Evolutionary conservation across 495 filamentous ascomycete species (phyloP), one percentile per base, ranked within the genome.

Genomic region (Trichoderma asperelloides): DNA sequence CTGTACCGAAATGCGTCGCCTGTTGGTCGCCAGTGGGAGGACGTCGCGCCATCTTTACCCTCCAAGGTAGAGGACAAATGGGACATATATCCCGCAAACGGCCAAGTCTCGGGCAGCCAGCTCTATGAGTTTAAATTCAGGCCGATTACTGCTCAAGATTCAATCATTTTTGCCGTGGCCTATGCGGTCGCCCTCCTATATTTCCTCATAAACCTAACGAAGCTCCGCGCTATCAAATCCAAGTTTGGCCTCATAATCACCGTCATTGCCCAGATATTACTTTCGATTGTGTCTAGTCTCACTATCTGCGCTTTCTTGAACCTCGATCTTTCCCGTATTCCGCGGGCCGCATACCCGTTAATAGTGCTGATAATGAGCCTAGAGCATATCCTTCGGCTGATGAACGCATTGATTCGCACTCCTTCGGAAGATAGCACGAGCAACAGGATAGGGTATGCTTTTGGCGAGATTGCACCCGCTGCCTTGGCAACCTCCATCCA

Each of bases 121-220:
- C 78, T 91, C 15, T 91, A 91, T 70, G 85, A 92, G 74, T 91
- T 91, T 74, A 84, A 86, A 64, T 90, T 89, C 72, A 83, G 83
- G 57, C 89, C 87, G 4, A 82, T 91, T 72, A 87, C 85, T 37
- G 76, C 77, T 41, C 72, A 77, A 28, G 89, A 91, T 69, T 81
- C 86, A 74, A 64, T 85, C 33, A 70, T 85, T 23, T 78, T 92
- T 18, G 80, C 79, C 1, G 67, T 81, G n/a, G 86, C 85, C 30
- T 92, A 92, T 70, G 71, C 79, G 12, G 74, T 86, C 41, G 84
- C 84, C 62, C 70, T 85, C 16, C 41, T 83, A 33, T 89, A 89
- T 72, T 80, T 91, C 62, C 66, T 84, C 40, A 70, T 82, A 43
- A 86, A 80, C 57, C 74, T 92, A 62, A 83, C 83, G 39, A 84